A percentile compares a stretch with the other conserved stretches of the same genome.
phyloP scores from a whole-genome alignment of 1,284 basidiomycete genomes.

The Moesziomyces globuligerus region DNA sequence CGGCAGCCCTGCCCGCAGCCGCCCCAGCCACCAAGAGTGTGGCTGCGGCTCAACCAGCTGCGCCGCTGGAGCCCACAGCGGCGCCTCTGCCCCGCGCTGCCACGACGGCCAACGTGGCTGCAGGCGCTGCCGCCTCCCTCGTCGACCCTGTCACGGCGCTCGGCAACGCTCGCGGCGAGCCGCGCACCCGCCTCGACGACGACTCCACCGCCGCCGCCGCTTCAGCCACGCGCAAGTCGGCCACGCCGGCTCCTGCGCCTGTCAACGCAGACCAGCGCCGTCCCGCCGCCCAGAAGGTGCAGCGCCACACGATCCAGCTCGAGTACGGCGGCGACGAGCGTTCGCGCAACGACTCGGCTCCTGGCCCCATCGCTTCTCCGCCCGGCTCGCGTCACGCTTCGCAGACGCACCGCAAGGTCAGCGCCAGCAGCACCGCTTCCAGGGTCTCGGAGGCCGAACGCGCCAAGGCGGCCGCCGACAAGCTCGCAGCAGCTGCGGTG shows the following conservation, averaged over 20 bases:
- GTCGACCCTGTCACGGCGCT: constrained; percentile 42
- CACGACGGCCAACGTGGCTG: constrained; percentile 19
- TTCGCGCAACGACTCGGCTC: constrained; percentile 25
- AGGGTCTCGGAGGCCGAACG: constrained; percentile 19
- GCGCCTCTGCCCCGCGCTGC: constrained; percentile 14
- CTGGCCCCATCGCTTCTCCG: constrained; percentile 10
- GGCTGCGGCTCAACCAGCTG: constrained; percentile 5
- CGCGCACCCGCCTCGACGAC: constrained; percentile 46
- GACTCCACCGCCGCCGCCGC: constrained; percentile 1
- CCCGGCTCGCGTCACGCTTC: constrained; percentile 30
- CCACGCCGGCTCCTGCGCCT: background rate
- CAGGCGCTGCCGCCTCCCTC: constrained; percentile 4
- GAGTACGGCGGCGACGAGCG: constrained; percentile 54
- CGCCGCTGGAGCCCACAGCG: background rate
- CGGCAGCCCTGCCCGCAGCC: constrained; percentile 1
- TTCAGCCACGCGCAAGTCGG: constrained; percentile 2
- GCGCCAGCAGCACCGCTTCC: constrained; percentile 31
- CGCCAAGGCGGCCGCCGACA: constrained; percentile 32
- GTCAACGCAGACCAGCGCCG: constrained; percentile 20
- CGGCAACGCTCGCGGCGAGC: constrained; percentile 51
- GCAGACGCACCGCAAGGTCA: constrained; percentile 30
- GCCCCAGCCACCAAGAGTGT: constrained; percentile 2
- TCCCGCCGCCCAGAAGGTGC: constrained; percentile 52
- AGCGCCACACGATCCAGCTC: constrained; percentile 63
- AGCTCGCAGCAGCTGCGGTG: constrained; percentile 36